Evolutionary conservation across 352 stramenopile species (phyloP).

Genomic region (Globisporangium alternatum): DNA sequence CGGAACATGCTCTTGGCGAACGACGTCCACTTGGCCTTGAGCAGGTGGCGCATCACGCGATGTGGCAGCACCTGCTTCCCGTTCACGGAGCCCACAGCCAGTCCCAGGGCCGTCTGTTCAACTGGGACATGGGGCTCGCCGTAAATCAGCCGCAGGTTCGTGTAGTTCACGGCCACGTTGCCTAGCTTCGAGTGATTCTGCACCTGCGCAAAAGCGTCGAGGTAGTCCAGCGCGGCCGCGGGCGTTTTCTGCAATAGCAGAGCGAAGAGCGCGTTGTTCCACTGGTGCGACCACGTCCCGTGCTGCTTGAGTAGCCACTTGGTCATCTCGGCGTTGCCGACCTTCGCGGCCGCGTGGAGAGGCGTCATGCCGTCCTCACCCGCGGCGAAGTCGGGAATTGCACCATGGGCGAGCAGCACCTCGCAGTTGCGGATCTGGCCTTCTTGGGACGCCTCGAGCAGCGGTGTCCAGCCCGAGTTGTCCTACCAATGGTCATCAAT

Average conservation of each 20-base stretch:
- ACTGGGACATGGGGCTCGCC: constrained; percentile 47
- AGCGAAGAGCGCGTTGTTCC: constrained; percentile 47
- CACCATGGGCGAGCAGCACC: constrained; percentile 38
- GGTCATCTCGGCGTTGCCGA: constrained; percentile 52
- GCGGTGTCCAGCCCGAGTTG: constrained; percentile 48
- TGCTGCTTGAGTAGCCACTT: constrained; percentile 47
- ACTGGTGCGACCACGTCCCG: constrained; percentile 32
- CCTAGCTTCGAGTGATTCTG: constrained; percentile 48
- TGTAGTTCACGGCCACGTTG: constrained; percentile 49
- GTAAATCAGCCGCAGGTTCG: constrained; percentile 40
- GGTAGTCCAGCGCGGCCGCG: constrained; percentile 30
- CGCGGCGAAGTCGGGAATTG: constrained; percentile 29
- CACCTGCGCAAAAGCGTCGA: constrained; percentile 49
- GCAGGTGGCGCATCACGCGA: constrained; percentile 46
- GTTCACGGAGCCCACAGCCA: constrained; percentile 32
- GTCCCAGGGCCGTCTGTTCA: constrained; percentile 39
- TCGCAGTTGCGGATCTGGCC: constrained; percentile 47
- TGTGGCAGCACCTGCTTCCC: constrained; percentile 51
- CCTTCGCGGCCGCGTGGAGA: constrained; percentile 44
- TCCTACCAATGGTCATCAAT: constrained; percentile 16
- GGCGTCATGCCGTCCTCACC: constrained; percentile 31
- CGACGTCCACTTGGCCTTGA: constrained; percentile 54
- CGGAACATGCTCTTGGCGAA: constrained; percentile 54
- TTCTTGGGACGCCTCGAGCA: constrained; percentile 61
- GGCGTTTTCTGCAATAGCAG: constrained; percentile 55